Evolutionary conservation across 2,329 filamentous ascomycete genomes (phyloP).

Genomic region (Fusarium keratoplasticum): DNA sequence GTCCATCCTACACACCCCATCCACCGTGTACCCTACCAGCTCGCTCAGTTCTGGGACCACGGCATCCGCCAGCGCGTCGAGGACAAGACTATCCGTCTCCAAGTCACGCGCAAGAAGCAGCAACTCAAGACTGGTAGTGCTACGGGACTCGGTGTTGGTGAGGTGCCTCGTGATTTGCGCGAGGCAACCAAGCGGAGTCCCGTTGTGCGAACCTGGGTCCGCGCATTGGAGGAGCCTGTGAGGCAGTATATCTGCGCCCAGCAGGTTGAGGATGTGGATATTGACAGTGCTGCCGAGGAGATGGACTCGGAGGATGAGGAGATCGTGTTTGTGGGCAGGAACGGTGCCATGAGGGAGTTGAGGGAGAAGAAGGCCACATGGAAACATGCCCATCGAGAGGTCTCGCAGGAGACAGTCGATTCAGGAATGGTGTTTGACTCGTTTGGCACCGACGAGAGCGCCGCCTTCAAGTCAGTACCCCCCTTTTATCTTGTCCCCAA

Average conservation of each 20-base stretch:
- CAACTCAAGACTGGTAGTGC: constrained; percentile 55
- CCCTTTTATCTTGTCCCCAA: not conserved
- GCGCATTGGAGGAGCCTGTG: constrained; percentile 87
- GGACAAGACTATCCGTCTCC: constrained; percentile 55
- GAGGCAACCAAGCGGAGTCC: constrained; percentile 83
- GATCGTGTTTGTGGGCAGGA: constrained; percentile 86
- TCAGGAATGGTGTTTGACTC: constrained; percentile 83
- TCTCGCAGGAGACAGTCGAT: constrained; percentile 69
- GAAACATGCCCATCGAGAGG: constrained; percentile 64
- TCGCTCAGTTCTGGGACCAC: constrained; percentile 86
- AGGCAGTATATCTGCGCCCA: constrained; percentile 76
- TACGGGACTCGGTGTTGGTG: constrained; percentile 60
- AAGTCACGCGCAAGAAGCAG: constrained; percentile 59
- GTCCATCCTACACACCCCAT: constrained; percentile 84
- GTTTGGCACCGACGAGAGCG: constrained; percentile 77
- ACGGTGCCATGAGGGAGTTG: constrained; percentile 66
- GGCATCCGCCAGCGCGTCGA: constrained; percentile 63
- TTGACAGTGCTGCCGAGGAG: constrained; percentile 51
- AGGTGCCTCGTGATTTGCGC: constrained; percentile 83
- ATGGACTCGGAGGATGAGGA: constrained; percentile 77
- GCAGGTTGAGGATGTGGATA: constrained; percentile 33
- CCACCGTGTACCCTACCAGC: constrained; percentile 85
- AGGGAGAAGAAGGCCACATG: constrained; percentile 53
- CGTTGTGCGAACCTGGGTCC: constrained; percentile 82
- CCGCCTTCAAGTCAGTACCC: constrained; percentile 80